A percentile compares a stretch with the other conserved stretches of the same genome.
Conservation (phyloP, 176 grass and related monocot genomes). For the Cymbopogon citratus region DNA sequence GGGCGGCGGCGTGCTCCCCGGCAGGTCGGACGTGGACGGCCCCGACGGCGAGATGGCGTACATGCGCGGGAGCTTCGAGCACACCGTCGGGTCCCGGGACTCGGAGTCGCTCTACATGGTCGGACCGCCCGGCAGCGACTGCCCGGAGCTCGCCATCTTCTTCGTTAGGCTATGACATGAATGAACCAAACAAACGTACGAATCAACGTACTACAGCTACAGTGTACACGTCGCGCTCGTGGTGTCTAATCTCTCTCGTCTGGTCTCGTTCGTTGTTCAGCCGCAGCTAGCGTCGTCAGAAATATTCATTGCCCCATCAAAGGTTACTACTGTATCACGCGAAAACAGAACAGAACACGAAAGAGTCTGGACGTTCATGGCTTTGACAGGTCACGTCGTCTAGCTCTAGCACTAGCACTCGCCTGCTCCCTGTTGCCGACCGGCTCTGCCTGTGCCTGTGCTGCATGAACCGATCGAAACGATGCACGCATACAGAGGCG, state of each 20-base stretch:
- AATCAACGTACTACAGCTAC: background rate
- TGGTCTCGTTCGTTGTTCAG: background rate
- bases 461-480: background rate
- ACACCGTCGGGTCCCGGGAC: conserved; percentile 61
- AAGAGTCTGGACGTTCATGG: background rate
- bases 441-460: background rate
- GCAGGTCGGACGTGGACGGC: conserved; percentile 23
- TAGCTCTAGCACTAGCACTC: background rate
- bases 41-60: conserved; percentile 74
- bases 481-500: background rate
- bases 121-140: conserved; percentile 50
- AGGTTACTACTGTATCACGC: background rate
- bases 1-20: conserved; percentile 70
- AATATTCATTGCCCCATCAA: background rate
- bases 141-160: conserved; percentile 82
- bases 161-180: conserved; percentile 57
- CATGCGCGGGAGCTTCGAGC: conserved; percentile 76
- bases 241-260: background rate
- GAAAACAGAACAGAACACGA: background rate
- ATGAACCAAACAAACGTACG: background rate
- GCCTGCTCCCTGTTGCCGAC: background rate
- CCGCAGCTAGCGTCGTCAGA: background rate
- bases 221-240: background rate
- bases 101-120: conserved; percentile 90
- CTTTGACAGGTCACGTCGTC: background rate